Base-by-base conservation (phyloP, 768 basidiomycete species). In the Leccinum uliginosum region DNA sequence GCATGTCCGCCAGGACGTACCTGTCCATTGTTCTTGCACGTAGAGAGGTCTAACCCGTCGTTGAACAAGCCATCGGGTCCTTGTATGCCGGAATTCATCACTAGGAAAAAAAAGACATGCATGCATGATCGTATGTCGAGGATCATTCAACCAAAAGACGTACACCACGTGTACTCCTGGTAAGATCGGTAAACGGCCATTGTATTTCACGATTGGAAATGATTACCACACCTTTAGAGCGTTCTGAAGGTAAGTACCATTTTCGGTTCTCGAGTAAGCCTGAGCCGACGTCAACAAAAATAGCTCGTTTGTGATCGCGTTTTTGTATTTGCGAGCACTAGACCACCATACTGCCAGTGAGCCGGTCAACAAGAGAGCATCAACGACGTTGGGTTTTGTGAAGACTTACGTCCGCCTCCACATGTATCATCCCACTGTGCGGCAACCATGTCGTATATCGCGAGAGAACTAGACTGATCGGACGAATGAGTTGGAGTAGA, bases 261-360 rank as follows among this genome's bases (percentile, higher is more conserved):
- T 73, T 2, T 67, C 54, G 38, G 67, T 73, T 47, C 59, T 70
- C 32, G 77, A 60, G 60, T 77, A 82, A 8, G 78, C 82, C 27
- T 67, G 58, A 3, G 82, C 81, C 3, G 82, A 83, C 6, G 76
- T 73, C 32, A 78, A 67, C 15, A 83, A 69, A 70, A 82, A 84
- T 10, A 83, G 73, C 54, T 83, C 74, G 60, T 84, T 83, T n/a
- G 82, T 84, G 56, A 84, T 77, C 10, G 82, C 80, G 53, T 83
- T 83, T 70, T 84, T 84, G 72, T 83, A 83, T 0, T 74, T 77
- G 60, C 79, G 78, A 19, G 72, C 80, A 15, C 74, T 74, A 9
- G 79, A 80, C 83, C 82, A 84, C 80, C 81, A 82, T 6, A 83
- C 82, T 82, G 49, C 4, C 19, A 40, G 3, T 53, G 5, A 50